phyloP scores from a whole-genome alignment of 371 early-diverging fungal genomes.

The Haplosporangium sp. region DNA sequence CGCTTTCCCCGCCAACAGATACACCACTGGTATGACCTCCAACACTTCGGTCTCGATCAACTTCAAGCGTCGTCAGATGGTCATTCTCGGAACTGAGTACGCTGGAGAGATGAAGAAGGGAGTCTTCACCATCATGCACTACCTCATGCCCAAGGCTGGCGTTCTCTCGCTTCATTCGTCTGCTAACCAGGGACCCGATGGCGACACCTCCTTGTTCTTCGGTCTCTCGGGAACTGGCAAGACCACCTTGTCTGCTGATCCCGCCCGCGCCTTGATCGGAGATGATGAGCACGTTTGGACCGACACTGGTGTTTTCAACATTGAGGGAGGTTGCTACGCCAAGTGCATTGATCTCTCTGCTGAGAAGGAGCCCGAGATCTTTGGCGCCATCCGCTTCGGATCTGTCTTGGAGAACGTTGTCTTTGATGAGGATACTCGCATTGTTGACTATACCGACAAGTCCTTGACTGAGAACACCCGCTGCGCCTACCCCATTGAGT shows the following conservation, averaged over 20 bases:
- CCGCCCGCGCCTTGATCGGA: constrained; percentile 92
- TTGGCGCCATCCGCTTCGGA: constrained; percentile 93
- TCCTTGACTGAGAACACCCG: constrained; percentile 96
- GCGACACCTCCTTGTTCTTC: constrained; percentile 97
- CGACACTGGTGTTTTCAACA: constrained; percentile 94
- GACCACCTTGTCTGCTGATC: constrained; percentile 97
- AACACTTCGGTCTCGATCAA: constrained; percentile 90
- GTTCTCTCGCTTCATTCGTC: constrained; percentile 98
- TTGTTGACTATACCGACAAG: constrained; percentile 87
- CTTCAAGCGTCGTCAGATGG: constrained; percentile 82
- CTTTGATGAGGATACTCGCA: constrained; percentile 80
- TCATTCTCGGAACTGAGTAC: constrained; percentile 96
- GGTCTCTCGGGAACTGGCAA: constrained; percentile 97
- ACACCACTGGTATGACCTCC: constrained; percentile 96
- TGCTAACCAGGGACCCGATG: constrained; percentile 92
- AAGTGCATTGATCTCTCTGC: constrained; percentile 93
- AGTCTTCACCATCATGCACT: constrained; percentile 97
- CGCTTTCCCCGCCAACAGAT: constrained; percentile 94
- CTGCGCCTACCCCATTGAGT: constrained; percentile 95
- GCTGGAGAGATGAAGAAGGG: constrained; percentile 99
- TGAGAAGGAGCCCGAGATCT: constrained; percentile 98
- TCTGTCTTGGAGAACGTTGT: constrained; percentile 96
- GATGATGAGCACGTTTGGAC: constrained; percentile 99
- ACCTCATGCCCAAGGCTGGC: constrained; percentile 95
- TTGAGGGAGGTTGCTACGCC: constrained; percentile 99